A percentile compares a stretch with the other conserved stretches of the same genome.
These are phyloP conservation scores for Geoglossum cookeanum DNA, from an alignment of 2,329 filamentous ascomycete genomes.

Conservation along the genomic window DNA sequence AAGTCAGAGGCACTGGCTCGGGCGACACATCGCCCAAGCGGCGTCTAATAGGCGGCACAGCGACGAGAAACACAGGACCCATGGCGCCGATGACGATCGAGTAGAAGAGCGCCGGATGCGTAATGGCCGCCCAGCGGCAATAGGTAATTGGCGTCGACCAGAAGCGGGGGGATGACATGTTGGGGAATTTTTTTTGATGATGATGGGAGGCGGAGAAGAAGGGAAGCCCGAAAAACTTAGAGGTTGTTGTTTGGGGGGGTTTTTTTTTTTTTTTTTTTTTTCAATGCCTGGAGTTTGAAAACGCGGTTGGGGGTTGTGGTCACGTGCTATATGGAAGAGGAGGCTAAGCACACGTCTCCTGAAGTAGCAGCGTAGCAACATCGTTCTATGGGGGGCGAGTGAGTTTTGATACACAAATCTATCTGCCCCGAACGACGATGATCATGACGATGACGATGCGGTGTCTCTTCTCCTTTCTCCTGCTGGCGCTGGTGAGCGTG, in stretches of 20 bases:
- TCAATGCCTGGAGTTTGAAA: too few relatives aligned
- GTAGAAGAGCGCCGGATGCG: constrained; percentile 85
- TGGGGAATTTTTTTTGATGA: constrained; percentile 14
- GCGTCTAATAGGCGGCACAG: constrained; percentile 54
- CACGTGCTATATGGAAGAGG: not conserved
- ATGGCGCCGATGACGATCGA: constrained; percentile 53
- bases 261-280: too few relatives aligned
- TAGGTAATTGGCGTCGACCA: constrained; percentile 70
- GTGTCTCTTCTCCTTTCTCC: constrained; percentile 51
- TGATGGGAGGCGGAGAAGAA: constrained; percentile 18
- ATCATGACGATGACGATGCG: constrained; percentile 38
- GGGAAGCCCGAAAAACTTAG: too few relatives aligned
- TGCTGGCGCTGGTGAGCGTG: constrained; percentile 45
- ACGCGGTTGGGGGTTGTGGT: not conserved
- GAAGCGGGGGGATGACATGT: constrained; percentile 58
- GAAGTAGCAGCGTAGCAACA: not conserved
- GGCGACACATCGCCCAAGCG: constrained; percentile 56
- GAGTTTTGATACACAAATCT: not conserved
- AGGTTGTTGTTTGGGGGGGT: too few relatives aligned
- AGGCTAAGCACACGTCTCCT: not conserved
- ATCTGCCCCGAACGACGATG: not conserved
- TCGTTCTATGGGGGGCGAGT: not conserved
- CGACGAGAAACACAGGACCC: constrained; percentile 51
- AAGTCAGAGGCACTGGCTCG: constrained; percentile 63
- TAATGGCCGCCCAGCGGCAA: constrained; percentile 69